Conservation (phyloP, 2,329 filamentous ascomycete species). For the Diaporthe nobilis region DNA sequence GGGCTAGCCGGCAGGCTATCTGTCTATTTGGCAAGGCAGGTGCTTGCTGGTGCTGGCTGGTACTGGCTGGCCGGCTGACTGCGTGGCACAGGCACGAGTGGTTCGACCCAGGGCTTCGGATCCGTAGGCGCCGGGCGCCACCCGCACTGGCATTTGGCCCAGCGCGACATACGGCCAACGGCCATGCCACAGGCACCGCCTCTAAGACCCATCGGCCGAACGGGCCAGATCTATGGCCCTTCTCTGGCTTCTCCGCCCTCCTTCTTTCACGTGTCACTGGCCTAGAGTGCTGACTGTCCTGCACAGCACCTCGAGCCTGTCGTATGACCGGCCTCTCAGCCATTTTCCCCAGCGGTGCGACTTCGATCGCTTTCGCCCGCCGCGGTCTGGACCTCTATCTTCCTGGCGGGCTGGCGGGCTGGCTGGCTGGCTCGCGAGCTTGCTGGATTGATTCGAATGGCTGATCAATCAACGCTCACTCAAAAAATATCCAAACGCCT, state of each 20-base stretch:
- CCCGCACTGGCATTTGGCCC: conserved; percentile 20
- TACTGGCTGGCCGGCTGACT: not conserved
- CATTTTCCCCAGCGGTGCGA: conserved; percentile 14
- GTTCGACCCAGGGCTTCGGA: conserved; percentile 23
- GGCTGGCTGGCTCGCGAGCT: not conserved
- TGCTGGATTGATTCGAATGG: not conserved
- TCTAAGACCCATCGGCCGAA: conserved; percentile 1
- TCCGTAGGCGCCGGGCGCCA: conserved; percentile 31
- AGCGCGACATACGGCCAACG: conserved; percentile 7
- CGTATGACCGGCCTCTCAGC: conserved; percentile 28
- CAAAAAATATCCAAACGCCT: not conserved
- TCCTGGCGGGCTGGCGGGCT: not conserved
- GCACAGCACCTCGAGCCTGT: conserved; percentile 4
- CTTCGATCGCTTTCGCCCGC: not conserved
- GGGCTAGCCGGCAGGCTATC: conserved; percentile 8
- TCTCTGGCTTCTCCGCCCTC: conserved; percentile 4
- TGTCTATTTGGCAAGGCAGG: not conserved
- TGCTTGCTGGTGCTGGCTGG: too few species aligned
- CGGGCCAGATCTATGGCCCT: not conserved
- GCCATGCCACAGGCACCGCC: not conserved
- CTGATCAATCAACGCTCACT: not conserved
- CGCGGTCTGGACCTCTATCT: not conserved
- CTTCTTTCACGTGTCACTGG: not conserved
- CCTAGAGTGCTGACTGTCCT: conserved; percentile 1
- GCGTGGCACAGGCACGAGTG: not conserved